phyloP scores from a whole-genome alignment of 768 basidiomycete genomes.

The Coprinellus aureogranulatus region DNA sequence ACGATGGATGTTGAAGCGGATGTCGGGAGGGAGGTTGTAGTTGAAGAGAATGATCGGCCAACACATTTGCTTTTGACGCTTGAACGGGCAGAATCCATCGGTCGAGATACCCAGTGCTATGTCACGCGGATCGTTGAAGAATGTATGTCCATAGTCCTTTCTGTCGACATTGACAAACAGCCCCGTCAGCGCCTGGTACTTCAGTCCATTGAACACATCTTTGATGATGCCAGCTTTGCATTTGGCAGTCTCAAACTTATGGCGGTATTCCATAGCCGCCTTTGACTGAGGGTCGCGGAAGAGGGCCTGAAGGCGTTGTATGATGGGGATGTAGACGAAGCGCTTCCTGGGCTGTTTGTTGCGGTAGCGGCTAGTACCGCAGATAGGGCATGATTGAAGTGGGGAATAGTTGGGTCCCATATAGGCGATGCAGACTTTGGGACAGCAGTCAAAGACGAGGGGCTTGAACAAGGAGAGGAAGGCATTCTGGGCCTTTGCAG shows the following conservation, averaged over 20 bases:
- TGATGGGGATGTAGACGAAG: slow-evolving; percentile 37
- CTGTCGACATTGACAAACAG: slow-evolving; percentile 21
- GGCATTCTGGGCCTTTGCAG: slow-evolving; percentile 10
- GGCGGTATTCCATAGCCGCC: slow-evolving; percentile 25
- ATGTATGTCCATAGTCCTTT: slow-evolving; percentile 17
- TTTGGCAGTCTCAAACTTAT: slow-evolving; percentile 10
- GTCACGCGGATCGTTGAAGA: slow-evolving; percentile 38
- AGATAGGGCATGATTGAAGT: slow-evolving; percentile 32
- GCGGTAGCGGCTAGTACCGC: slow-evolving; percentile 8
- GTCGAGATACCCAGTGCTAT: slow-evolving; percentile 41
- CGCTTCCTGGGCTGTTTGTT: slow-evolving; percentile 17
- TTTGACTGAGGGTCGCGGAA: slow-evolving; percentile 17
- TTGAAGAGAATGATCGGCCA: slow-evolving; percentile 44
- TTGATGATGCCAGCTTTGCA: slow-evolving; percentile 14
- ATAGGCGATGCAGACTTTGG: slow-evolving; percentile 15
- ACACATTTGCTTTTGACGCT: slow-evolving; percentile 26
- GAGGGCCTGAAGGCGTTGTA: slow-evolving; percentile 22
- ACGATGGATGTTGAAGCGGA: slow-evolving; percentile 24
- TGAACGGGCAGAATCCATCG: slow-evolving; percentile 43
- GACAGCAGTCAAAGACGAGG: slow-evolving; percentile 23
- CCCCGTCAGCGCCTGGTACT: slow-evolving; percentile 25
- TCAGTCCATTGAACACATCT: slow-evolving; percentile 36
- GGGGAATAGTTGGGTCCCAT: slow-evolving; percentile 18
- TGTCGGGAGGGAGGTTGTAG: slow-evolving; percentile 38
- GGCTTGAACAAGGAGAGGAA: slow-evolving; percentile 31